Evolutionary conservation across 2,329 filamentous ascomycete genomes (phyloP).

Genomic region (Coleophoma eucalyptorum): DNA sequence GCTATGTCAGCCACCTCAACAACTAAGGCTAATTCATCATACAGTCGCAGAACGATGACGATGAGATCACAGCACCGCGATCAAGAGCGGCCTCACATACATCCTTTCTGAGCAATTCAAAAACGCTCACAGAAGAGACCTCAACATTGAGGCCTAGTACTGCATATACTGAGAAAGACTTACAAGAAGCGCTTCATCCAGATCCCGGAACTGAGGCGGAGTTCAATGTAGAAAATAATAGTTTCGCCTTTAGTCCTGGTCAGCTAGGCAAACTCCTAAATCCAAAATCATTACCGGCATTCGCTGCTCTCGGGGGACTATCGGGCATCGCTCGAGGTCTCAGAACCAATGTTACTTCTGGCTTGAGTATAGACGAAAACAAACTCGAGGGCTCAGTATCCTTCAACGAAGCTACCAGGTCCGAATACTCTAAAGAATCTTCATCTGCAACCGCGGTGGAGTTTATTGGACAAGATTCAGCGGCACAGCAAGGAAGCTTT

Average conservation of each 20-base stretch:
- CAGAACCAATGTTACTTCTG: conserved; percentile 41
- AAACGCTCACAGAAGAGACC: neutral
- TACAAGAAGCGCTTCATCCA: conserved; percentile 42
- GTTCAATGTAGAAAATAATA: conserved; percentile 44
- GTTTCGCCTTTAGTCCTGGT: conserved; percentile 49
- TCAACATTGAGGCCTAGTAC: neutral
- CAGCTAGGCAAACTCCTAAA: conserved; percentile 50
- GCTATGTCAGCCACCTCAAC: no score
- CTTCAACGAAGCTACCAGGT: conserved; percentile 40
- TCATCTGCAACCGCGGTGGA: neutral
- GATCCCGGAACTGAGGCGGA: conserved; percentile 48
- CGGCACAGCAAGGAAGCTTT: conserved; percentile 33
- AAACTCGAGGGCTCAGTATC: conserved; percentile 38
- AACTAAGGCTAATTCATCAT: no score
- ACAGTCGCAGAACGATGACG: neutral
- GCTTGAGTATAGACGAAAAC: conserved; percentile 47
- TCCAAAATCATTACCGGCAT: conserved; percentile 43
- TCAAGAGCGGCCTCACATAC: neutral
- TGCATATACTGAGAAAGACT: neutral
- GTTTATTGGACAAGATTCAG: neutral
- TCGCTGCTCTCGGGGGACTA: conserved; percentile 49
- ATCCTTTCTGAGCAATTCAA: neutral
- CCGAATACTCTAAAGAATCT: neutral
- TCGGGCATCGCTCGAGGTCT: conserved; percentile 47
- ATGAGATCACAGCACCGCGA: neutral